Base-by-base conservation (phyloP, 1,139 yeast species). In the Barnettozyma hawaiiensis region DNA sequence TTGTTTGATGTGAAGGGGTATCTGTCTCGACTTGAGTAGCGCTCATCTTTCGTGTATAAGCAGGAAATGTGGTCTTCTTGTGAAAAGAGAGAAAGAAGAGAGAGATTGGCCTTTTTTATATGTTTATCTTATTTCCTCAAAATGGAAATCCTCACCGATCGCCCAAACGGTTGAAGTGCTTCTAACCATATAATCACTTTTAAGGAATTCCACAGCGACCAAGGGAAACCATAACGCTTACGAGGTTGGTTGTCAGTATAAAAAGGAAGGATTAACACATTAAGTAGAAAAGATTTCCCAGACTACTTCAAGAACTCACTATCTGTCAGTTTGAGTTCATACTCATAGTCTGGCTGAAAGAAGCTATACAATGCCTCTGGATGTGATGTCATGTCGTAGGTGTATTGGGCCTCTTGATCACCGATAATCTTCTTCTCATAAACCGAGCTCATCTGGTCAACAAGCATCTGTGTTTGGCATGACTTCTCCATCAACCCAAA, bases 391-490 rank as follows among this genome's bases (percentile, higher is more conserved):
- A 76, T 70, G 45, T 73, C 69, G 52, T 69, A 76, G n/a, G 92
- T 83, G 64, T 76, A 84, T 35, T 75, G 74, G 21, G 95, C 94
- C 54, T 75, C 85, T 48, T 78, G 79, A 47, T 81, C 79, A 12
- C 75, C 71, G 49, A 81, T 70, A 32, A 72, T 38, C 15, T 55
- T 49, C 50, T 65, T 69, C 43, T 58, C 55, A 42, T 55, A 59
- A 34, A 57, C 52, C 27, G 61, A 58, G 23, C 29, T 69, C 6
- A 77, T 73, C 7, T 79, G 70, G 46, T 81, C 85, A 4, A 78
- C 89, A 47, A 76, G 62, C 53, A 85, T 63, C 62, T 85, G 94
- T n/a, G 76, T 76, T 54, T 83, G 75, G 59, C 95, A 85, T 9
- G 77, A 62, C 55, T 75, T 74, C 59, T 85, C 95, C 75, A 80